A percentile compares a stretch with the other conserved stretches of the same genome.
Conservation (phyloP, 305 asterid species). For the Fraxinus sp. region DNA sequence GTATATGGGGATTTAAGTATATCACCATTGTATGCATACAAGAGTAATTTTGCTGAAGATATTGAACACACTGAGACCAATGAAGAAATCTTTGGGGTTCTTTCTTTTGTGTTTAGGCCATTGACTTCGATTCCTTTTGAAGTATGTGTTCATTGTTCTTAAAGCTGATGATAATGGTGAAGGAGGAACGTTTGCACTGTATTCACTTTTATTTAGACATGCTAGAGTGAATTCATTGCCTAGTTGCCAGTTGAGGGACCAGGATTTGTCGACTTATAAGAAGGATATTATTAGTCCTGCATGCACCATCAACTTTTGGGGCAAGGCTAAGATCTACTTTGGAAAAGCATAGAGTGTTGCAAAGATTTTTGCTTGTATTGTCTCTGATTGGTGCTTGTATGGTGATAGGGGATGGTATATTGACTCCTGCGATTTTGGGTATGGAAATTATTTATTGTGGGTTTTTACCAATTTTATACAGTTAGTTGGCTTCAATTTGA, state of each 20-base stretch:
- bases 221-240: conserved; percentile 83
- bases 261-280: conserved; percentile 57
- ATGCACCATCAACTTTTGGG: conserved; percentile 45
- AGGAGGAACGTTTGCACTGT: conserved; percentile 95
- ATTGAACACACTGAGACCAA: conserved; percentile 72
- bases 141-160: conserved; percentile 82
- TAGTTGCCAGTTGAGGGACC: conserved; percentile 67
- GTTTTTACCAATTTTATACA: neutral
- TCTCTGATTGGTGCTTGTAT: conserved; percentile 72
- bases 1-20: conserved; percentile 95
- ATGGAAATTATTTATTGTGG: neutral
- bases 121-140: conserved; percentile 69
- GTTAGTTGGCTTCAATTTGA: conserved; percentile 2
- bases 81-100: conserved; percentile 86
- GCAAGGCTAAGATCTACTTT: conserved; percentile 50
- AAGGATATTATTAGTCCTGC: conserved; percentile 39
- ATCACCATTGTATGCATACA: conserved; percentile 85
- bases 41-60: conserved; percentile 86
- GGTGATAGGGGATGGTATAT: conserved; percentile 75
- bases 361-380: conserved; percentile 49
- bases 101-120: conserved; percentile 85
- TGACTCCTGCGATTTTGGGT: conserved; percentile 69
- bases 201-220: conserved; percentile 78
- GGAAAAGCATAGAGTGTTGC: conserved; percentile 53
- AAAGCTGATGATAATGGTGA: conserved; percentile 97